These are phyloP conservation scores for Komagataella ulmi DNA, from an alignment of 805 yeast genomes.

Conservation along the genomic window DNA sequence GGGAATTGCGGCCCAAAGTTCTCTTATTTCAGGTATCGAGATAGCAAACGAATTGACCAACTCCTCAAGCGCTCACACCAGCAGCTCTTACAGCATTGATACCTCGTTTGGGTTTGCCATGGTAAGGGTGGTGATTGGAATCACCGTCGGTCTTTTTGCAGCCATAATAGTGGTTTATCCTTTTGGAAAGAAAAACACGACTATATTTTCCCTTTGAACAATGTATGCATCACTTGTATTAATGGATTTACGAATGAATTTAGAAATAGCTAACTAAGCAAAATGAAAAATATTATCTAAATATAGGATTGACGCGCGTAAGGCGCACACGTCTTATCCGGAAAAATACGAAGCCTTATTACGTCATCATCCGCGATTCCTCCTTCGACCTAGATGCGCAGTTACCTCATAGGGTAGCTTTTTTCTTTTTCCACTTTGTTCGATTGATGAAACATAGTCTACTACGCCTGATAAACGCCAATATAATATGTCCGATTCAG, in stretches of 20 bases:
- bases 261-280: no score
- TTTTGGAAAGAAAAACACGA: constrained; percentile 79
- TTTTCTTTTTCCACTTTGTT: not conserved
- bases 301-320: not conserved
- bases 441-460: not conserved
- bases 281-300: not conserved
- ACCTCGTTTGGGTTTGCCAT: constrained; percentile 63
- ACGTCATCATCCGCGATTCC: not conserved
- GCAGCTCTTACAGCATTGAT: constrained; percentile 5
- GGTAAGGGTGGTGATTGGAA: constrained; percentile 90
- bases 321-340: not conserved
- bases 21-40: constrained; percentile 66
- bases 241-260: no score
- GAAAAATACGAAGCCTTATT: not conserved
- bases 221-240: not conserved
- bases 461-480: not conserved
- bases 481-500: not conserved
- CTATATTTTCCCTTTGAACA: constrained; percentile 62
- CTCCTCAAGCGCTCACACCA: constrained; percentile 16
- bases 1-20: constrained; percentile 84
- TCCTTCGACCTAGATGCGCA: not conserved
- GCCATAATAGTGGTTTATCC: constrained; percentile 89
- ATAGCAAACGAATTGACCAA: constrained; percentile 55
- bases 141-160: constrained; percentile 85
- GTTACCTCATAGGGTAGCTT: not conserved